Conservation (phyloP, 192 early-diverging fungal genomes). For the Hyaloraphidium curvatum region DNA sequence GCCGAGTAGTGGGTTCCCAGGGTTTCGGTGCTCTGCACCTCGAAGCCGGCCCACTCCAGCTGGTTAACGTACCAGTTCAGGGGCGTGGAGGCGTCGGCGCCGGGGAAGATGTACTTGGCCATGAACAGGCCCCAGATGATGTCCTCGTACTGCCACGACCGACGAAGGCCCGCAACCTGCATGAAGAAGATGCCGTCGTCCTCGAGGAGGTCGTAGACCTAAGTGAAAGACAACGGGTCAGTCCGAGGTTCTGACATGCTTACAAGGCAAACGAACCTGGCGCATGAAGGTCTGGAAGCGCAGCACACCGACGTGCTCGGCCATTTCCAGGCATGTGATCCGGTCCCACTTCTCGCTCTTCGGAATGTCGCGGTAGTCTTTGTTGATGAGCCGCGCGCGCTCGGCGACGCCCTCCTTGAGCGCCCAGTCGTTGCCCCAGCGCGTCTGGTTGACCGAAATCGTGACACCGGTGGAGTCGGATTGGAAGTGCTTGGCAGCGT, state of each 20-base stretch:
- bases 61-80: conserved; percentile 90
- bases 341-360: conserved; percentile 71
- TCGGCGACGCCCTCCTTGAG: conserved; percentile 58
- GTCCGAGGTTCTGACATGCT: too few relatives aligned
- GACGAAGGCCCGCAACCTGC: conserved; percentile 90
- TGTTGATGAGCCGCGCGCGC: conserved; percentile 63
- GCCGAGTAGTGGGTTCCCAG: conserved; percentile 95
- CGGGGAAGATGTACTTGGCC: conserved; percentile 98
- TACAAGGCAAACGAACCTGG: too few relatives aligned
- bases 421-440: conserved; percentile 69
- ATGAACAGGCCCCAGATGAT: conserved; percentile 65
- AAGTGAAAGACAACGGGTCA: conserved; percentile 63
- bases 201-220: conserved; percentile 84
- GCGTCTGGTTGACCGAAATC: conserved; percentile 77
- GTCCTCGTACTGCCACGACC: conserved; percentile 63
- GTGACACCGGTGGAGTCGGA: conserved; percentile 86
- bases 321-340: conserved; percentile 97
- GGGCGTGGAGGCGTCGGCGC: conserved; percentile 91
- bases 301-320: conserved; percentile 94
- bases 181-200: conserved; percentile 97
- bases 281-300: conserved; percentile 24
- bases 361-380: conserved; percentile 98
- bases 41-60: conserved; percentile 84
- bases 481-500: conserved; percentile 66
- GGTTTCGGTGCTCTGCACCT: conserved; percentile 71